Conservation (phyloP, 169 alveolate species). For the Theileria annulata region DNA sequence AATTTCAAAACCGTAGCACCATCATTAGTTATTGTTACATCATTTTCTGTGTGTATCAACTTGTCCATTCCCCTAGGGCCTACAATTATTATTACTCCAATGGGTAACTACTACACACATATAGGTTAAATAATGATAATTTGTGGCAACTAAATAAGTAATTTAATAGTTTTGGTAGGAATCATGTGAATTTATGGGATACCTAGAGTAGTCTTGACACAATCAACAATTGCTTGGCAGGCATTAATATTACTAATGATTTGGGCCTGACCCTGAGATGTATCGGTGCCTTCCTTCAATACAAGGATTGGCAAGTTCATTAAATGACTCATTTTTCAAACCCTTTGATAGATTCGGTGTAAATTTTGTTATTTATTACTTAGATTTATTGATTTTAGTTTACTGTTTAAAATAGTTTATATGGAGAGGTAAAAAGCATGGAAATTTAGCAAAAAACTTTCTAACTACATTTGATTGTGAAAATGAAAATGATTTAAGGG, state of each 20-base stretch:
- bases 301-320: conserved; percentile 89
- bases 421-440: neutral
- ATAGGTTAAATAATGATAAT: no score
- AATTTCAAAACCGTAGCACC: conserved; percentile 97
- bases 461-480: neutral
- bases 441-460: neutral
- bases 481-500: neutral
- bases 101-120: neutral
- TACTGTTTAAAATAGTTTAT: no score
- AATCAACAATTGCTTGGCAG: conserved; percentile 91
- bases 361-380: no score
- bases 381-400: neutral
- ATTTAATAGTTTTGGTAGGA: no score
- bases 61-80: conserved; percentile 99
- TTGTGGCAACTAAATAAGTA: no score
- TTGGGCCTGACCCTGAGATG: conserved; percentile 94
- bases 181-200: no score
- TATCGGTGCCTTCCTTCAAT: conserved; percentile 95
- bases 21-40: conserved; percentile 94
- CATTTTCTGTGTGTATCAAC: conserved; percentile 87
- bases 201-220: conserved; percentile 91
- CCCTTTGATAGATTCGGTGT: neutral
- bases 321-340: conserved; percentile 72
- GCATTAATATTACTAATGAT: conserved; percentile 95
- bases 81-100: conserved; percentile 2